Conservation (phyloP, 2,329 filamentous ascomycete species). For the Metarhizium album region DNA sequence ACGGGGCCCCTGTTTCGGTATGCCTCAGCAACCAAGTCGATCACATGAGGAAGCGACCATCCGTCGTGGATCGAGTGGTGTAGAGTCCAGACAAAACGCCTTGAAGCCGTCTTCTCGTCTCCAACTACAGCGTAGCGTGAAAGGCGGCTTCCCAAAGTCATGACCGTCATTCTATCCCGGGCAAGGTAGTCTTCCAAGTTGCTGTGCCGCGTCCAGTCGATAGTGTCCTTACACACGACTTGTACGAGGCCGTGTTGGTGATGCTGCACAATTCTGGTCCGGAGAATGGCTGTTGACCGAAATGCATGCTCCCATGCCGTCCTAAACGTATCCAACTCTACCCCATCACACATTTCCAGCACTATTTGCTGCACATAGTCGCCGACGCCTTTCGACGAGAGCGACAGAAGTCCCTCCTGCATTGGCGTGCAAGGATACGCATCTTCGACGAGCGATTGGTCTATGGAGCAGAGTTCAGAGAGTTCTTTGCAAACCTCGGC, state of each 20-base stretch:
- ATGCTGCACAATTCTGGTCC: slow-evolving; percentile 35
- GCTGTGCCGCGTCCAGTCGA: slow-evolving; percentile 13
- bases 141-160: slow-evolving; percentile 29
- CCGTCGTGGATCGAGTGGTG: slow-evolving; percentile 43
- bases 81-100: slow-evolving; percentile 26
- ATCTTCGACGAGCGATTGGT: too few species aligned
- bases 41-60: slow-evolving; percentile 31
- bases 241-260: slow-evolving; percentile 29
- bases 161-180: slow-evolving; percentile 22
- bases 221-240: slow-evolving; percentile 27
- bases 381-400: too few species aligned
- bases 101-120: slow-evolving; percentile 21
- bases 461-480: too few species aligned
- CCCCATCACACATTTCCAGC: too few species aligned
- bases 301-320: slow-evolving; percentile 9
- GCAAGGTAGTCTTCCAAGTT: slow-evolving; percentile 25
- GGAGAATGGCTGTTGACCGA: slow-evolving; percentile 21
- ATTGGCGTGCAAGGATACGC: too few species aligned
- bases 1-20: not conserved
- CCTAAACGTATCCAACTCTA: too few species aligned
- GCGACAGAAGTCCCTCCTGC: too few species aligned
- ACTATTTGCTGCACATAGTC: too few species aligned
- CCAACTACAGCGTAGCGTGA: slow-evolving; percentile 28
- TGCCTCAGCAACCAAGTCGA: slow-evolving; percentile 25
- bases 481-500: too few species aligned